A percentile compares a stretch with the other conserved stretches of the same genome.
Evolutionary conservation across 225 moss, liverwort and hornwort genomes (phyloP).

Genomic region (Sphagnum contortum): DNA sequence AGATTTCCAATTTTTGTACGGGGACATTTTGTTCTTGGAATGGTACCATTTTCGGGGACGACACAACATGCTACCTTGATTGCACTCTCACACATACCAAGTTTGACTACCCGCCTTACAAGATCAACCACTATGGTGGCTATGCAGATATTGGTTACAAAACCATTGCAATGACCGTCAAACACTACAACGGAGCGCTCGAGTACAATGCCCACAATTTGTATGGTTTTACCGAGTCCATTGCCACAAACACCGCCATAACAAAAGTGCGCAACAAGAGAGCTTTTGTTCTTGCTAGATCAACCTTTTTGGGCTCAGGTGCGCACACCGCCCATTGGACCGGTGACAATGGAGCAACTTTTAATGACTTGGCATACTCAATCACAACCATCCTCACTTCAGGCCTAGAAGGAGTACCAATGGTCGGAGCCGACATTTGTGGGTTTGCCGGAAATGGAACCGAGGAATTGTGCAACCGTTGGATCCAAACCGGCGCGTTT

Average conservation of each 20-base stretch:
- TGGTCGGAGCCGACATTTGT: conserved; percentile 81
- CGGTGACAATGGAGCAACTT: conserved; percentile 76
- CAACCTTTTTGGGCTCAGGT: conserved; percentile 66
- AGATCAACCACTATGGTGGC: conserved; percentile 31
- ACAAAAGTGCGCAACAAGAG: conserved; percentile 31
- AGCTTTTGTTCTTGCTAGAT: conserved; percentile 66
- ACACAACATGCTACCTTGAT: conserved; percentile 45
- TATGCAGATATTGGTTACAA: conserved; percentile 23
- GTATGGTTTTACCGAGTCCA: conserved; percentile 61
- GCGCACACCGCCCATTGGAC: conserved; percentile 78
- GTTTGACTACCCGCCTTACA: conserved; percentile 54
- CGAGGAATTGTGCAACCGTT: conserved; percentile 59
- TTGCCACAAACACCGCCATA: conserved; percentile 53
- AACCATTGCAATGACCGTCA: conserved; percentile 47
- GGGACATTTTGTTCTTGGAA: conserved; percentile 49
- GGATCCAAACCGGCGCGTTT: conserved; percentile 79
- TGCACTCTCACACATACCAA: conserved; percentile 26
- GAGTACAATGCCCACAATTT: conserved; percentile 75
- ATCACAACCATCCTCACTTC: conserved; percentile 51
- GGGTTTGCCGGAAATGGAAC: conserved; percentile 64
- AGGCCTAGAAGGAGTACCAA: conserved; percentile 64
- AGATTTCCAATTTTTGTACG: conserved; percentile 78
- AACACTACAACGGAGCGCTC: conserved; percentile 47
- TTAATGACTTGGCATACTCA: conserved; percentile 48
- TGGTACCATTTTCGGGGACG: conserved; percentile 21